phyloP scores from a whole-genome alignment of 2,329 filamentous ascomycete species.

The Epichloe hybrida region DNA sequence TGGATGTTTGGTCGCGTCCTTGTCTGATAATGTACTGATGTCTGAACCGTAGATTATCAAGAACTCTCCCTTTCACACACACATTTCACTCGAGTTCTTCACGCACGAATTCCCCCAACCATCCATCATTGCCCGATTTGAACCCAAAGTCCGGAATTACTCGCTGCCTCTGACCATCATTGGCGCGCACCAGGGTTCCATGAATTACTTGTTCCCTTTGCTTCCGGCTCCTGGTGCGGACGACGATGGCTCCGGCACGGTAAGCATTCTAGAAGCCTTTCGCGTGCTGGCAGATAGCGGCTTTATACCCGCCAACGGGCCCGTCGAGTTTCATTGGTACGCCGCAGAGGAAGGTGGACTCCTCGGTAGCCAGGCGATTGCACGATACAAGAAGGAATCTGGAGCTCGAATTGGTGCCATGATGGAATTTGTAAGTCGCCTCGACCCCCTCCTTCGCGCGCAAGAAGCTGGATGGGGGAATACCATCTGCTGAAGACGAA shows the following conservation, averaged over 20 bases:
- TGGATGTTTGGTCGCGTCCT: not conserved
- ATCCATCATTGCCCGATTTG: conserved; percentile 34
- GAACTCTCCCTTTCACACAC: conserved; percentile 20
- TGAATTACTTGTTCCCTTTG: conserved; percentile 29
- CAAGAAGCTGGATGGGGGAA: not conserved
- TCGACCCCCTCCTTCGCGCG: not conserved
- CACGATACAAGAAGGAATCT: conserved; percentile 49
- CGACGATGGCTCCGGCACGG: conserved; percentile 35
- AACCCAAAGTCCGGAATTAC: conserved; percentile 24
- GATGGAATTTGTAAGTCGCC: conserved; percentile 39
- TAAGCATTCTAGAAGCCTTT: conserved; percentile 33
- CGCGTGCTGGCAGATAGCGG: conserved; percentile 28
- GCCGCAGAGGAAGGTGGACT: conserved; percentile 34
- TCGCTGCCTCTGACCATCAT: conserved; percentile 27
- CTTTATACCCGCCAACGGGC: conserved; percentile 36
- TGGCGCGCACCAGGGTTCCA: conserved; percentile 34
- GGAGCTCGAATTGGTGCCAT: conserved; percentile 55
- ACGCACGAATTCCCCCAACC: conserved; percentile 30
- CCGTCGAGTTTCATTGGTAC: conserved; percentile 41
- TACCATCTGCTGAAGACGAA: conserved; percentile 21
- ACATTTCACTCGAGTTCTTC: conserved; percentile 28
- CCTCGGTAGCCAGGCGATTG: conserved; percentile 51
- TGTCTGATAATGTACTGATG: not conserved
- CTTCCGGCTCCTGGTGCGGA: conserved; percentile 32
- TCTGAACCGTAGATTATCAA: conserved; percentile 15